A percentile compares a stretch with the other conserved stretches of the same genome.
Conservation (phyloP, 2,329 filamentous ascomycete genomes). For the Cytospora paraplurivora region DNA sequence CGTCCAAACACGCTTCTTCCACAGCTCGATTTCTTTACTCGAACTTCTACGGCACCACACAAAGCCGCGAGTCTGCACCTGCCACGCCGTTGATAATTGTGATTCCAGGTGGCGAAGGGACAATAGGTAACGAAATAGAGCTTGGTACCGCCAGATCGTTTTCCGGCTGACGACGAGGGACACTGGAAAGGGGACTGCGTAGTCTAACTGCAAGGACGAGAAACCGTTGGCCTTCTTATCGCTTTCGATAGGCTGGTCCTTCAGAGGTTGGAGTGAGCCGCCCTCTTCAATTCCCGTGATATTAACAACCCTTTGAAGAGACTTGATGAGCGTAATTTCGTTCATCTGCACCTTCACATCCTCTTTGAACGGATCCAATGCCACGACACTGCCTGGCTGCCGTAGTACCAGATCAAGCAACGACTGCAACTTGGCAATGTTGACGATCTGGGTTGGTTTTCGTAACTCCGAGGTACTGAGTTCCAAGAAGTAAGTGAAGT, state of each 20-base stretch:
- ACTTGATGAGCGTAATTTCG: slow-evolving; percentile 87
- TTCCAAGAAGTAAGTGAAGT: slow-evolving; percentile 97
- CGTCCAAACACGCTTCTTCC: slow-evolving; percentile 93
- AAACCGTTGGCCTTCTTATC: slow-evolving; percentile 89
- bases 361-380: slow-evolving; percentile 95
- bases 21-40: slow-evolving; percentile 75
- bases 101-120: slow-evolving; percentile 88
- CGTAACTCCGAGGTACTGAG: slow-evolving; percentile 85
- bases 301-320: slow-evolving; percentile 93
- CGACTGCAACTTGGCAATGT: slow-evolving; percentile 90
- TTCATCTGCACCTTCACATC: slow-evolving; percentile 98
- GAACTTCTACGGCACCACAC: slow-evolving; percentile 83
- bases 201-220: slow-evolving; percentile 91
- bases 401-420: slow-evolving; percentile 93
- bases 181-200: slow-evolving; percentile 89
- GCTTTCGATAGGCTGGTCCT: slow-evolving; percentile 68
- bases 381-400: slow-evolving; percentile 93
- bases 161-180: slow-evolving; percentile 95
- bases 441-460: slow-evolving; percentile 86
- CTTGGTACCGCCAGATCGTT: slow-evolving; percentile 94
- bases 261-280: slow-evolving; percentile 74
- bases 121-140: slow-evolving; percentile 90
- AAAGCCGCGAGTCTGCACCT: slow-evolving; percentile 78
- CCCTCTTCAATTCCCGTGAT: slow-evolving; percentile 95
- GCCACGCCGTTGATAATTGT: slow-evolving; percentile 84